Evolutionary conservation across 78 protist species (phyloP), one percentile per base, ranked within the genome.

Genomic region (Planoprotostelium fungivorum): DNA sequence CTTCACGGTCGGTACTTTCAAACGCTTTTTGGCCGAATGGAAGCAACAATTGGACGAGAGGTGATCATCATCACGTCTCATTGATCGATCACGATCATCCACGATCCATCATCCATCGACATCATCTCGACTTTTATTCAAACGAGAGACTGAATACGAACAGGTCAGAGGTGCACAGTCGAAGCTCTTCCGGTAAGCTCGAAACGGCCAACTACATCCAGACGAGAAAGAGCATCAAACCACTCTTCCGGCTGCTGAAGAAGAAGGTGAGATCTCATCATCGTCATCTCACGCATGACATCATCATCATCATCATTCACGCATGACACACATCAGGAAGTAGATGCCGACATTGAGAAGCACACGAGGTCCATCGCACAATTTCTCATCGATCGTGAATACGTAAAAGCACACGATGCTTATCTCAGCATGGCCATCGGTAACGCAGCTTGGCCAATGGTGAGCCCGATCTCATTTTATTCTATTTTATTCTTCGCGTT

Each of bases 381-480:
- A 29, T 91, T 28, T 39, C n/a, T 95, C 36, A 23, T 87, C 63
- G 34, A 88, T 9, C 88, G 97, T n/a, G 97, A 97, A 85, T 97
- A 97, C 85, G 38, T 88, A 1, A 88, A 90, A 29, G 98, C 98
- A 0, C 35, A 38, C 37, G 97, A 97, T 88, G 87, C 85, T 28
- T 98, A 98, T 88, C 63, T 97, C 37, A 90, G 37, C n/a, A 34
- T 97, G 94, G 89, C 99, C 0, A 98, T 98, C 36, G 99, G 99
- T 28, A 98, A 98, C 88, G 97, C 99, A 1, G 94, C 99, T 0
- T 98, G 99, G 99, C 98, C 98, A 0, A 93, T 97, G 93, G 73
- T 51, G 16, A 51, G 73, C 73, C 16, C n/a, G n/a, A 92, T 88
- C 38, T 51, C 73, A 5, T 5, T 51, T 25, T 28, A 35, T 85